Base-by-base conservation (phyloP, 768 basidiomycete genomes). In the Macrocybe gigantea region DNA sequence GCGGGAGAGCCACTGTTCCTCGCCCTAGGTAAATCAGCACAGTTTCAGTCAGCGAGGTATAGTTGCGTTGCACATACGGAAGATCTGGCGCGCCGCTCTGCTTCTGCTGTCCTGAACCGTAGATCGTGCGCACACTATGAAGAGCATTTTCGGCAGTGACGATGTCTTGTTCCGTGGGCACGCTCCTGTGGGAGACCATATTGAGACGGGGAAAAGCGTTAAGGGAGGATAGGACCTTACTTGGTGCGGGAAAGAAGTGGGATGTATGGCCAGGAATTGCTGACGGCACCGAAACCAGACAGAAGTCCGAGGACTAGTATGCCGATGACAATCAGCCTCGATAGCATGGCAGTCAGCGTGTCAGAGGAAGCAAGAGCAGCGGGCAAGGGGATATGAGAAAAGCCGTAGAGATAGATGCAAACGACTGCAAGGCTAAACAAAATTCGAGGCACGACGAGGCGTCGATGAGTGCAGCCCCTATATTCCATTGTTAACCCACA, bases 221-320 rank as follows among this genome's bases (percentile, higher is more conserved):
- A 40, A 15, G 45, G 5, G 9, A 33, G 5, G n/a, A 32, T 29
- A 13, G 37, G 11, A 36, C 3, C n/a, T 49, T 12, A 29, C 12
- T 9, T 13, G 62, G 38, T 58, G 66, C 63, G 55, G 5, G 66
- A 68, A 12, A 70, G 53, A 34, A 68, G 60, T 0, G 80, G 80
- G 9, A 84, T 60, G 56, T 74, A 80, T 5, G 64, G 65, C 85
- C 86, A 87, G 0, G 80, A 75, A 40, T 77, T 82, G 52, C 74
- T 80, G 41, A 86, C 71, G 3, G 87, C 83, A 52, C 88, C 88
- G 51, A 88, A 85, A 0, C 90, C 90, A 0, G 89, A 88, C 5
- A 93, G 70, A 2, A 82, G 59, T 5, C 90, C 90, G n/a, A 93
- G 80, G 48, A 90, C 77, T 31, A 83, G 71, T 0, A 84, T 90